Conservation (phyloP, 208 protist species). For the Leishmania tarentolae region DNA sequence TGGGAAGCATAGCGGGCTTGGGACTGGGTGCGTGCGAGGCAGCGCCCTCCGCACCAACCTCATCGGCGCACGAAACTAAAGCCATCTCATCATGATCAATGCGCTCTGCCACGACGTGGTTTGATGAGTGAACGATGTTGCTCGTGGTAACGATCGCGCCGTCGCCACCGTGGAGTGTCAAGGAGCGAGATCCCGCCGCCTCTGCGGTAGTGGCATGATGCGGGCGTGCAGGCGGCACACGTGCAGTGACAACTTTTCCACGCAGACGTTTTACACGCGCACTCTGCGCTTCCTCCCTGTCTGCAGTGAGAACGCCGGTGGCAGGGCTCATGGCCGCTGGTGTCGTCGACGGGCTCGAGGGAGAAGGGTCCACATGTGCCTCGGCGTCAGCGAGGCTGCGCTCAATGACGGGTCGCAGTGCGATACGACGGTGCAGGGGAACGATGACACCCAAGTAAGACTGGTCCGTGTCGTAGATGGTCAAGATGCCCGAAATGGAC, state of each 20-base stretch:
- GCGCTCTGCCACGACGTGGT: background rate
- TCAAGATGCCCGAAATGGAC: constrained; percentile 44
- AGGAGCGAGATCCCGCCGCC: background rate
- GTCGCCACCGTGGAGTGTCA: background rate
- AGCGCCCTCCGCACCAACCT: background rate
- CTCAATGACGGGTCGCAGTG: constrained; percentile 19
- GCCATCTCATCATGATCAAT: constrained; percentile 7
- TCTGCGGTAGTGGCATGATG: background rate
- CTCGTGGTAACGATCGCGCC: background rate
- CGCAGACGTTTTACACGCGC: background rate
- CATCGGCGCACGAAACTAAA: background rate
- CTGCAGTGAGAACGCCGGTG: background rate
- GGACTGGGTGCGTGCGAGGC: background rate
- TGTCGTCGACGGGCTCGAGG: background rate
- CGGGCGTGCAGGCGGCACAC: background rate
- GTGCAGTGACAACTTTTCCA: background rate
- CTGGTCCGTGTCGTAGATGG: constrained; percentile 42
- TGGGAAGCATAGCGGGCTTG: background rate
- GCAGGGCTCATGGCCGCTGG: background rate
- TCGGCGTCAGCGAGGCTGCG: constrained; percentile 22
- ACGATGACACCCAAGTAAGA: constrained; percentile 43
- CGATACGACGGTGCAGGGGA: constrained; percentile 29
- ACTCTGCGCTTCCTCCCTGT: background rate
- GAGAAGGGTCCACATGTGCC: background rate
- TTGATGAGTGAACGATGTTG: background rate